A percentile compares a stretch with the other conserved stretches of the same genome.
Evolutionary conservation across 2,329 filamentous ascomycete genomes (phyloP).

Genomic region (Didymella pinodella): DNA sequence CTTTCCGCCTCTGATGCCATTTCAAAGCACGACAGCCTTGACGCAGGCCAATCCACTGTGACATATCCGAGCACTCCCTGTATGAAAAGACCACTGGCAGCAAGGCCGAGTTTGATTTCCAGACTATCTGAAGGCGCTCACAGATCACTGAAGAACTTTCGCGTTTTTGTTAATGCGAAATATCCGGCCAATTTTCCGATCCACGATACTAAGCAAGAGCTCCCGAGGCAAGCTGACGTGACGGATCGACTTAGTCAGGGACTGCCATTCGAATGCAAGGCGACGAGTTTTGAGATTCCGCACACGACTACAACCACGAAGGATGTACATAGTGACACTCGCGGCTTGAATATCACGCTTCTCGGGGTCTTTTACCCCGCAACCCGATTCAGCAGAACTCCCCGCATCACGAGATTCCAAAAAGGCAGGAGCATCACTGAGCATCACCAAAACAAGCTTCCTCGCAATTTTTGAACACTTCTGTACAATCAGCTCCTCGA

Average conservation of each 20-base stretch:
- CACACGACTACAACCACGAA: neutral
- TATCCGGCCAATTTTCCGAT: constrained; percentile 6
- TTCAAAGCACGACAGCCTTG: neutral
- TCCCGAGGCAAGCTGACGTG: neutral
- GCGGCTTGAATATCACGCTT: neutral
- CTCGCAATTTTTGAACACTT: neutral
- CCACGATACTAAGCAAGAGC: neutral
- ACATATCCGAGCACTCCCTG: neutral
- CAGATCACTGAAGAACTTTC: neutral
- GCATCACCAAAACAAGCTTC: neutral
- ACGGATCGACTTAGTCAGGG: neutral
- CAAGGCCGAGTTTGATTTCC: neutral
- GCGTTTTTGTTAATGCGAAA: neutral
- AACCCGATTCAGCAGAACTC: constrained; percentile 13
- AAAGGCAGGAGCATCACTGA: neutral
- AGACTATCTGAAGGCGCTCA: neutral
- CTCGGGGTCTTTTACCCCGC: constrained; percentile 25
- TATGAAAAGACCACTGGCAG: neutral
- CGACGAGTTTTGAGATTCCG: neutral
- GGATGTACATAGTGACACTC: neutral
- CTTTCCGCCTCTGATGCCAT: neutral
- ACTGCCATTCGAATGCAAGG: neutral
- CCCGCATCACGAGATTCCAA: constrained; percentile 7
- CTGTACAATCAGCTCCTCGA: neutral
- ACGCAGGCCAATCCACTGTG: neutral